A percentile compares a stretch with the other conserved stretches of the same genome.
These are phyloP conservation scores for Xylaria sp. DNA, from an alignment of 2,329 filamentous ascomycete genomes.

Conservation along the genomic window DNA sequence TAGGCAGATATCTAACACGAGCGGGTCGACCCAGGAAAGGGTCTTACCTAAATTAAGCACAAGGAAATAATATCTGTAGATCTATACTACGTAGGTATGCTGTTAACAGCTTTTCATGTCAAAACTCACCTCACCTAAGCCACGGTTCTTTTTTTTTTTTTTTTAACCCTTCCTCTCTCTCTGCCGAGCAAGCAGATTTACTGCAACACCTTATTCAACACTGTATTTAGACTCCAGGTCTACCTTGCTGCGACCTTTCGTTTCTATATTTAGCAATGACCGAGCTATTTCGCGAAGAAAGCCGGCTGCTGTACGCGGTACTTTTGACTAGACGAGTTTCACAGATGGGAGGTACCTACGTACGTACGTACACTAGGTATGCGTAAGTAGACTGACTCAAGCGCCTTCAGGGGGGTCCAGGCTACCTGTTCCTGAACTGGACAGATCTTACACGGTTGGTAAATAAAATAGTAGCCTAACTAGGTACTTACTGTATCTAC, in stretches of 20 bases:
- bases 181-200: not conserved
- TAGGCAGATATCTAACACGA: not conserved
- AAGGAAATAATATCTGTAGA: not conserved
- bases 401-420: not conserved
- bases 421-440: not conserved
- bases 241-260: slow-evolving; percentile 1
- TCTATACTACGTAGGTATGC: not conserved
- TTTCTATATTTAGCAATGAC: slow-evolving; percentile 28
- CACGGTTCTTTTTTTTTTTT: not conserved
- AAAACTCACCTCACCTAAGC: not conserved
- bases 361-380: too few relatives aligned
- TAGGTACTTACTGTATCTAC: too few relatives aligned
- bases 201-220: not conserved
- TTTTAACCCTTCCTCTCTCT: not conserved
- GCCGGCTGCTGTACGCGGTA: not conserved
- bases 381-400: too few relatives aligned
- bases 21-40: slow-evolving; percentile 18
- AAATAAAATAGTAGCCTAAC: too few relatives aligned
- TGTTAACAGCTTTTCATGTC: not conserved
- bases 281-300: not conserved
- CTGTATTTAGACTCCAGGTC: not conserved
- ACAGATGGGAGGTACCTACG: not conserved
- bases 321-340: not conserved
- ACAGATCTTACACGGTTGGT: not conserved
- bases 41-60: not conserved